These are phyloP conservation scores for Prunus davidiana DNA, from an alignment of 306 rosid species.

Conservation along the genomic window DNA sequence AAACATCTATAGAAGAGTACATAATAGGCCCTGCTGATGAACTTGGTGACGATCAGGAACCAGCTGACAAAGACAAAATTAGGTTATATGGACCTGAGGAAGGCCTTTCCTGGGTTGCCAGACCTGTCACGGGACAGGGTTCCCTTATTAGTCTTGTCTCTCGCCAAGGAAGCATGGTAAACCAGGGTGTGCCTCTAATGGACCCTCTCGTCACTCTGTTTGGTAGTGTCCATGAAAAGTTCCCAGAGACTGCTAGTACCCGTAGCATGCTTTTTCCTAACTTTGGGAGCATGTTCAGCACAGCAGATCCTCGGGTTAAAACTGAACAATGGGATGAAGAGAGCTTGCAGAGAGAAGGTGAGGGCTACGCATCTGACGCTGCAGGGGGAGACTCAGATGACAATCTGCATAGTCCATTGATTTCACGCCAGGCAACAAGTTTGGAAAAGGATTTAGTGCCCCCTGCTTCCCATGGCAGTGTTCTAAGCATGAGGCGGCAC, in stretches of 20 bases:
- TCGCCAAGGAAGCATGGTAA: slow-evolving; percentile 84
- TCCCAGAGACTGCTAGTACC: slow-evolving; percentile 61
- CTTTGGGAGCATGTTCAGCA: slow-evolving; percentile 87
- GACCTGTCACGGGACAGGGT: slow-evolving; percentile 73
- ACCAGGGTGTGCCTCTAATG: slow-evolving; percentile 61
- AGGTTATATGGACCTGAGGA: slow-evolving; percentile 75
- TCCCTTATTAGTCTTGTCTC: slow-evolving; percentile 62
- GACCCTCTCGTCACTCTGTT: slow-evolving; percentile 80
- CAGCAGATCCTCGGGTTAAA: slow-evolving; percentile 56
- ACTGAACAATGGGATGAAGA: slow-evolving; percentile 81
- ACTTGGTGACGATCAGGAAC: slow-evolving; percentile 41
- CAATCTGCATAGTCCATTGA: slow-evolving; percentile 77
- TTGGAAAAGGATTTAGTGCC: slow-evolving; percentile 71
- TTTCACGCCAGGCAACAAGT: slow-evolving; percentile 84
- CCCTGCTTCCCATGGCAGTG: slow-evolving; percentile 73
- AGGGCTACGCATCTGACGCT: slow-evolving; percentile 58
- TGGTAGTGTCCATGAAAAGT: slow-evolving; percentile 74
- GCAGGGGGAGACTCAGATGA: slow-evolving; percentile 76
- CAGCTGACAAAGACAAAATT: slow-evolving; percentile 58
- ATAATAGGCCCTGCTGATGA: slow-evolving; percentile 73
- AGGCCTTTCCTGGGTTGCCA: slow-evolving; percentile 89
- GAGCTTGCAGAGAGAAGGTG: slow-evolving; percentile 68
- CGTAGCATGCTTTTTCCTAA: slow-evolving; percentile 62
- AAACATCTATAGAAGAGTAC: slow-evolving; percentile 69
- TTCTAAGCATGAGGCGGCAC: slow-evolving; percentile 62